These are phyloP conservation scores for Colletotrichum magnum DNA, from an alignment of 2,329 filamentous ascomycete genomes.

Conservation along the genomic window DNA sequence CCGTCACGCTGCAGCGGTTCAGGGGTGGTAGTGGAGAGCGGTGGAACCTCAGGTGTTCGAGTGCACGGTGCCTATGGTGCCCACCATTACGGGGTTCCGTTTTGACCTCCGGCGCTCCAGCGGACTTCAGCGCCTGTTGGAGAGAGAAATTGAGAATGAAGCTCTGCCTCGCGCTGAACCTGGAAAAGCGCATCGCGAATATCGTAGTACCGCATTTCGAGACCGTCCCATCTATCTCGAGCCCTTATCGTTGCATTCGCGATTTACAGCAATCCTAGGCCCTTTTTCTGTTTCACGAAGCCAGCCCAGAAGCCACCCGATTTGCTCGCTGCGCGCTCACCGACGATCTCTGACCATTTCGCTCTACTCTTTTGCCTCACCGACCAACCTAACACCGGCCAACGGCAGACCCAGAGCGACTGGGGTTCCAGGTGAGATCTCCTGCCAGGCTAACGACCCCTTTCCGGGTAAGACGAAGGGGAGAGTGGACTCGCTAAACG, in stretches of 20 bases:
- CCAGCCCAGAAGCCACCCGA: neutral
- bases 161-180: slow-evolving; percentile 33
- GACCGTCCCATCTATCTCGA: slow-evolving; percentile 16
- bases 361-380: slow-evolving; percentile 12
- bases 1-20: neutral
- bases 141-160: slow-evolving; percentile 17
- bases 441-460: neutral
- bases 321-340: slow-evolving; percentile 20
- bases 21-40: slow-evolving; percentile 17
- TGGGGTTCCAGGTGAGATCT: slow-evolving; percentile 24
- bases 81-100: slow-evolving; percentile 33
- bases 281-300: slow-evolving; percentile 11
- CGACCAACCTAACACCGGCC: slow-evolving; percentile 16
- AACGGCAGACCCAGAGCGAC: neutral
- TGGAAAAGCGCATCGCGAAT: slow-evolving; percentile 19
- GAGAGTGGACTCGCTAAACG: slow-evolving; percentile 27
- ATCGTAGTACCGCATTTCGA: slow-evolving; percentile 23
- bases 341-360: slow-evolving; percentile 31
- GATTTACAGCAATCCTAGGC: neutral
- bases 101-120: slow-evolving; percentile 36
- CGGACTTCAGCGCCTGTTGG: slow-evolving; percentile 37
- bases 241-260: neutral
- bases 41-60: slow-evolving; percentile 3
- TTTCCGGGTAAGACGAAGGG: neutral
- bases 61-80: slow-evolving; percentile 37